These are phyloP conservation scores for Cryptococcus depauperatus DNA, from an alignment of 1,284 basidiomycete genomes.

Conservation along the genomic window DNA sequence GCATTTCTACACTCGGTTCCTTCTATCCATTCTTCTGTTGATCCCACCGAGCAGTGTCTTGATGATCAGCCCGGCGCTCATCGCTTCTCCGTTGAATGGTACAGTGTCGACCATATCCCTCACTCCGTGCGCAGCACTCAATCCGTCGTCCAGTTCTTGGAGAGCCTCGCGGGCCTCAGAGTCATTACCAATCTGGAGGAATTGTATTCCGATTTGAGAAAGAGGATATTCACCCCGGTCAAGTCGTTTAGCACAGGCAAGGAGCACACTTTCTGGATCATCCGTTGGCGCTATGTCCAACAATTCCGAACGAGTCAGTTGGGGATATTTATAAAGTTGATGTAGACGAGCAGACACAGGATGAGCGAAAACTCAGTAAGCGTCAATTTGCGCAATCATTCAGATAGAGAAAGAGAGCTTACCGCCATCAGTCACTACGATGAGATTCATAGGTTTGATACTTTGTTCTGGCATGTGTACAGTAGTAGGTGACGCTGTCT, in stretches of 20 bases:
- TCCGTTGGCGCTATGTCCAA: conserved; percentile 25
- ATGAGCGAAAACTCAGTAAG: neutral
- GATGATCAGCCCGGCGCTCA: conserved; percentile 31
- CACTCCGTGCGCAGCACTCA: conserved; percentile 27
- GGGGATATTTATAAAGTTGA: conserved; percentile 4
- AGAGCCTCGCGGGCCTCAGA: conserved; percentile 35
- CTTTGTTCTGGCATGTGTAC: conserved; percentile 6
- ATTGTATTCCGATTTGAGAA: conserved; percentile 44
- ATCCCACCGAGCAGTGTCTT: conserved; percentile 41
- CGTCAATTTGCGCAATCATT: too few species aligned
- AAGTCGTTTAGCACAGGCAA: conserved; percentile 29
- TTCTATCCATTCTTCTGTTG: conserved; percentile 31
- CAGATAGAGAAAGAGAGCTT: conserved; percentile 11
- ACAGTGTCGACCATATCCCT: conserved; percentile 43
- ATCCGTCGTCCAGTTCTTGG: conserved; percentile 40
- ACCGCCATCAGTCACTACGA: conserved; percentile 40
- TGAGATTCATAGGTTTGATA: conserved; percentile 39
- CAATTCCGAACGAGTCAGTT: conserved; percentile 13
- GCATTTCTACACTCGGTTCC: neutral
- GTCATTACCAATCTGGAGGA: conserved; percentile 44
- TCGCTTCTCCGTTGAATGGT: conserved; percentile 27
- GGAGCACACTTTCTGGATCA: conserved; percentile 33
- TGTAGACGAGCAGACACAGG: conserved; percentile 11
- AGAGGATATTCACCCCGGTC: conserved; percentile 43
- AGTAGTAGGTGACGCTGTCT: conserved; percentile 9